Conservation (phyloP, 129 eudicot species). For the Tagetes erecta region DNA sequence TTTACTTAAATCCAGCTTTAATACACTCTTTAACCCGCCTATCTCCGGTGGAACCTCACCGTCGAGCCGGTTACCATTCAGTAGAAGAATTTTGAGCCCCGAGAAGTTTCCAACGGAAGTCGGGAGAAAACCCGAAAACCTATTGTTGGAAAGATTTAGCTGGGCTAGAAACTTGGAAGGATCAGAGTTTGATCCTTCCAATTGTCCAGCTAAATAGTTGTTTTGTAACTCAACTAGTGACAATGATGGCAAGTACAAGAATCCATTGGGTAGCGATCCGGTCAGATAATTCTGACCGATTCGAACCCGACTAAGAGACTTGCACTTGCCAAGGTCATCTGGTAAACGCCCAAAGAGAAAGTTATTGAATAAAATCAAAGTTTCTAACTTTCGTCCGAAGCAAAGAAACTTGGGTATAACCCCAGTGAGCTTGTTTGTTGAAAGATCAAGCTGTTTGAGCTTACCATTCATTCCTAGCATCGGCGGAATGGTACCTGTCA, state of each 20-base stretch:
- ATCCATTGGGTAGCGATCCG: constrained; percentile 59
- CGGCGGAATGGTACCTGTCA: constrained; percentile 56
- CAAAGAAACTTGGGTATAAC: constrained; percentile 52
- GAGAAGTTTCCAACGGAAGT: constrained; percentile 53
- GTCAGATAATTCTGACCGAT: constrained; percentile 68
- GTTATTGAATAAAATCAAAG: constrained; percentile 55
- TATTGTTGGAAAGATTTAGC: constrained; percentile 62
- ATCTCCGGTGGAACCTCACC: constrained; percentile 53
- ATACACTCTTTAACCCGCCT: constrained; percentile 51
- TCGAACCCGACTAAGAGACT: constrained; percentile 51
- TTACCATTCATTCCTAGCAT: constrained; percentile 58
- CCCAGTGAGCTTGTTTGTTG: constrained; percentile 68
- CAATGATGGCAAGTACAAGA: constrained; percentile 60
- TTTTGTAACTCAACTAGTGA: constrained; percentile 62
- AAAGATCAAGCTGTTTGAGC: constrained; percentile 53
- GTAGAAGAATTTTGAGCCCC: constrained; percentile 53
- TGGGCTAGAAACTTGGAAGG: constrained; percentile 45
- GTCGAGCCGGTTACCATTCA: constrained; percentile 52
- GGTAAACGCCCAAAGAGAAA: constrained; percentile 68
- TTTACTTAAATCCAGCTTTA: constrained; percentile 59
- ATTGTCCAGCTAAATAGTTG: constrained; percentile 51
- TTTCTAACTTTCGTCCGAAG: constrained; percentile 46
- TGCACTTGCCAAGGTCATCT: constrained; percentile 56
- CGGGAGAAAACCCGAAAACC: constrained; percentile 55
- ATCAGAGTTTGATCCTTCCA: constrained; percentile 33